Evolutionary conservation across 2,329 filamentous ascomycete genomes (phyloP).

Genomic region (Moelleriella libera): DNA sequence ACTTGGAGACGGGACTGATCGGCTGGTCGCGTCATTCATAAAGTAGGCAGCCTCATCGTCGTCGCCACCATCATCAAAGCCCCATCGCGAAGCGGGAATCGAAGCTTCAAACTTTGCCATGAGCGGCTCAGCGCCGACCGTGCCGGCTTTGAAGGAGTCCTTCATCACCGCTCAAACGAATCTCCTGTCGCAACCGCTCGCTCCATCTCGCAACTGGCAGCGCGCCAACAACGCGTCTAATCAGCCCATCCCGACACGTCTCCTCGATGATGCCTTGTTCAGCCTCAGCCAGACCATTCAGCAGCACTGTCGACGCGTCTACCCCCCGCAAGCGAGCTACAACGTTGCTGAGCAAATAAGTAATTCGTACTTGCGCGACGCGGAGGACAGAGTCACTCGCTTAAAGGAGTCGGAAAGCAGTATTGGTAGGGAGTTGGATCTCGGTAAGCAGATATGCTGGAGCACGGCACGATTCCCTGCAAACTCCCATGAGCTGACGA

Average conservation of each 20-base stretch:
- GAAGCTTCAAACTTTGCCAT: neutral
- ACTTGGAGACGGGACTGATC: too few species aligned
- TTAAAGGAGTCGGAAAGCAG: constrained; percentile 20
- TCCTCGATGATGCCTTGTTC: constrained; percentile 41
- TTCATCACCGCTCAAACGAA: constrained; percentile 52
- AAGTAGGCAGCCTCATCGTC: too few species aligned
- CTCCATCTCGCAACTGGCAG: constrained; percentile 40
- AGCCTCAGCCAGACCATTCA: constrained; percentile 47
- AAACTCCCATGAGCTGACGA: neutral
- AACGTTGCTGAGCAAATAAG: constrained; percentile 64
- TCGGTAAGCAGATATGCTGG: constrained; percentile 19
- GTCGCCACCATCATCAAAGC: too few species aligned
- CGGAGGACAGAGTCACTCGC: constrained; percentile 22
- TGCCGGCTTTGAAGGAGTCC: constrained; percentile 46
- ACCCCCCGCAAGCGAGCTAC: constrained; percentile 53
- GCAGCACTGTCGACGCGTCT: constrained; percentile 51
- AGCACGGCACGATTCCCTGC: neutral
- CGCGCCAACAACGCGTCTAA: constrained; percentile 27
- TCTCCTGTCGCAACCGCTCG: constrained; percentile 43
- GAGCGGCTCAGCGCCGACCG: constrained; percentile 28
- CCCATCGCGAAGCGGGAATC: too few species aligned
- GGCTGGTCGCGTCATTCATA: too few species aligned
- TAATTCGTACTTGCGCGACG: constrained; percentile 40
- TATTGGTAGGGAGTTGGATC: constrained; percentile 25
- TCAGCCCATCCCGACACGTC: constrained; percentile 27